phyloP scores from a whole-genome alignment of 192 early-diverging fungal species.

The Backusella tarrabulga region DNA sequence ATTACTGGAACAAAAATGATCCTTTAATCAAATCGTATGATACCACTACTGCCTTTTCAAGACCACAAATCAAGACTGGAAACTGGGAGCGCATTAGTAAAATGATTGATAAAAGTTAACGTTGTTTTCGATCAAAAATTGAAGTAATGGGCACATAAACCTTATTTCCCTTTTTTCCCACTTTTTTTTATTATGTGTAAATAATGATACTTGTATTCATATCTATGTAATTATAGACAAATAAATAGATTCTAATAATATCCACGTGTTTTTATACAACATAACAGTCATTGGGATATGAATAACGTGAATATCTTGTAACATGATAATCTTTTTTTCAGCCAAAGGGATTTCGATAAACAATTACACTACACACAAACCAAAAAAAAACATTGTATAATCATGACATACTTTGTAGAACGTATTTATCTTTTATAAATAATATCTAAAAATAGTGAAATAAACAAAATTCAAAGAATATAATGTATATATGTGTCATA shows the following conservation, averaged over 20 bases:
- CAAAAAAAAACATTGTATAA: too few relatives aligned
- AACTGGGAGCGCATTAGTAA: neutral
- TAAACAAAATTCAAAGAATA: too few relatives aligned
- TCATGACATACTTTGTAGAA: too few relatives aligned
- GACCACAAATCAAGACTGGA: neutral
- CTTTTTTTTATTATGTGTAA: neutral
- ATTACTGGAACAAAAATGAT: slow-evolving; percentile 14
- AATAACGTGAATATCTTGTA: neutral
- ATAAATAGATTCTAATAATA: neutral
- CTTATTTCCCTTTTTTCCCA: neutral
- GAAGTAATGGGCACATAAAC: neutral
- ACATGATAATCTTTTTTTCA: neutral
- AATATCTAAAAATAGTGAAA: too few relatives aligned
- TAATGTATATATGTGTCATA: too few relatives aligned
- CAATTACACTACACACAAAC: too few relatives aligned
- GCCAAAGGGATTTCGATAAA: neutral
- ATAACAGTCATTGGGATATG: too few relatives aligned
- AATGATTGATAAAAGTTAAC: neutral
- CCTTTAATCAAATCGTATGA: slow-evolving; percentile 11
- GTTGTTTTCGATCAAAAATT: neutral
- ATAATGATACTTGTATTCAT: neutral
- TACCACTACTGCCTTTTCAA: neutral
- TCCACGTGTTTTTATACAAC: neutral
- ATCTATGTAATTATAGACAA: neutral
- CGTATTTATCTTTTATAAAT: too few relatives aligned